A percentile compares a stretch with the other conserved stretches of the same genome.
Evolutionary conservation across 1,139 yeast genomes (phyloP).

Genomic region (Magnusiomyces clavatus): DNA sequence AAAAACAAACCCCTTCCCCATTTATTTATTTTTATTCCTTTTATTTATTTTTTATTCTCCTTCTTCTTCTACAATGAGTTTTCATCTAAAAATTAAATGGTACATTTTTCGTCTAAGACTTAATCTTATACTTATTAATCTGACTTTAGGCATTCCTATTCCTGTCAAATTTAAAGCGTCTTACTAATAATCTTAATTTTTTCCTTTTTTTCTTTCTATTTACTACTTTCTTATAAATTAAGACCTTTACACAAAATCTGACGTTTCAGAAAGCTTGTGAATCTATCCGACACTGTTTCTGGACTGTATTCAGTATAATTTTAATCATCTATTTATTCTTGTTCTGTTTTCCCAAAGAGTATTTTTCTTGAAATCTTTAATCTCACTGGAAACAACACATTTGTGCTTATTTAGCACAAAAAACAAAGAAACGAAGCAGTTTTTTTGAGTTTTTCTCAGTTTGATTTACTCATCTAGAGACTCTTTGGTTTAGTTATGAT

Average conservation of each 20-base stretch:
- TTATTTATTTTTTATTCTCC: constrained; percentile 4
- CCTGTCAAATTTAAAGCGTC: background rate
- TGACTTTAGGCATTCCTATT: background rate
- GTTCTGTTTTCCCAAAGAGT: too few relatives aligned
- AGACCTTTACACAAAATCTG: background rate
- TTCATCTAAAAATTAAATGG: background rate
- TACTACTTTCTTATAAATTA: too few relatives aligned
- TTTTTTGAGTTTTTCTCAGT: too few relatives aligned
- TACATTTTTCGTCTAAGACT: background rate
- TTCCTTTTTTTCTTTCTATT: too few relatives aligned
- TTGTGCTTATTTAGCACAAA: too few relatives aligned
- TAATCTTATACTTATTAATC: background rate
- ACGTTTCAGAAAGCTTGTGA: too few relatives aligned
- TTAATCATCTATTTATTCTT: background rate
- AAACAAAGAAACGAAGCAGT: too few relatives aligned
- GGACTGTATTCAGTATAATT: background rate
- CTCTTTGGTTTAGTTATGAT: too few relatives aligned
- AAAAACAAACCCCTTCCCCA: background rate
- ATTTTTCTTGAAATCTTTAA: background rate
- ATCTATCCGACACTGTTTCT: background rate
- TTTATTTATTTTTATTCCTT: background rate
- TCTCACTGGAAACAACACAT: background rate
- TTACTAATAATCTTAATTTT: background rate
- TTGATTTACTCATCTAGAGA: too few relatives aligned
- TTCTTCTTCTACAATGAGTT: background rate